Percentiles rank a stretch among this genome's conserved stretches.
Evolutionary conservation across 2,329 filamentous ascomycete species (phyloP).

Genomic region (Hymenoscyphus linearis): DNA sequence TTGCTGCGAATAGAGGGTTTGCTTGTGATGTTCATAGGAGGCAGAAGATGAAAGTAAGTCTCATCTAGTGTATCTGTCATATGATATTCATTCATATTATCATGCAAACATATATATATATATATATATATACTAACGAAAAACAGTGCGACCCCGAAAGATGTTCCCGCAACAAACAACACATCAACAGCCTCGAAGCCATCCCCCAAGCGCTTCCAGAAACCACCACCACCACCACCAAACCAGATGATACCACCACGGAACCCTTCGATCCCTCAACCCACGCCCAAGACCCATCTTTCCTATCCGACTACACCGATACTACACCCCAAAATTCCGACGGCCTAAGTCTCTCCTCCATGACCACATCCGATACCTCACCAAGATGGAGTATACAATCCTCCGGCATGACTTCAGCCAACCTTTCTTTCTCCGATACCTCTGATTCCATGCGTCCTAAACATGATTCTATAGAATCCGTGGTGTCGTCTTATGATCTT

Average conservation of each 20-base stretch:
- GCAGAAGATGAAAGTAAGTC: slow-evolving; percentile 18
- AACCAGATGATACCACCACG: background rate
- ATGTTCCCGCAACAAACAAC: slow-evolving; percentile 2
- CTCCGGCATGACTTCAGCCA: background rate
- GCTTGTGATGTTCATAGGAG: slow-evolving; percentile 17
- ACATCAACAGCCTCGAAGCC: background rate
- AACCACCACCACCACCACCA: background rate
- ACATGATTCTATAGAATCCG: background rate
- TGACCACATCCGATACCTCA: background rate
- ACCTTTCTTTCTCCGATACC: background rate
- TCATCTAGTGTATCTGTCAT: too few relatives aligned
- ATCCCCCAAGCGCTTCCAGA: background rate
- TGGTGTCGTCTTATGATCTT: background rate
- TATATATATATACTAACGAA: background rate
- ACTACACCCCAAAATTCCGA: background rate
- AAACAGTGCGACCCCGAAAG: slow-evolving; percentile 3
- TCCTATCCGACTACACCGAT: background rate
- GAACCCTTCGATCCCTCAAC: background rate
- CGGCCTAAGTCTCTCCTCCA: background rate
- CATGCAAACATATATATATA: background rate
- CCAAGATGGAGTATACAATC: background rate
- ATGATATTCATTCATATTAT: too few relatives aligned
- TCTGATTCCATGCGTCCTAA: background rate
- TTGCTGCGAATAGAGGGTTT: slow-evolving; percentile 18
- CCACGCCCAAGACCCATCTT: background rate